Base-by-base conservation (phyloP, 495 filamentous ascomycete genomes). In the Aspergillus kassunensis region DNA sequence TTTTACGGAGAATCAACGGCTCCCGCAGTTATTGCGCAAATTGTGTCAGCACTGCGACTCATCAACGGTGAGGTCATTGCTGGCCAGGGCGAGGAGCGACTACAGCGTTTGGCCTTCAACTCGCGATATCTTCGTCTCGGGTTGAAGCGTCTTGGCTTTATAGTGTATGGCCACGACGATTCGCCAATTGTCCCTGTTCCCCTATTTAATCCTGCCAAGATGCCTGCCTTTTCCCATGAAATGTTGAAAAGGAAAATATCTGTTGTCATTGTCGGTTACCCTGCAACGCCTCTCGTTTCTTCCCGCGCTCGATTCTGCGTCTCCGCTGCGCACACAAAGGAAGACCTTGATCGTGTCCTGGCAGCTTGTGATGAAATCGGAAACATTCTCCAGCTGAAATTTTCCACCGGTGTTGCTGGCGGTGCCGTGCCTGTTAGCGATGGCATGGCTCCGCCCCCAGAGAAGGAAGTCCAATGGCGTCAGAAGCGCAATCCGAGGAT, bases 211-310 rank as follows among this genome's bases (percentile, higher is more conserved):
- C 95, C 93, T 9, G 93, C 87, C 49, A 98, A 98, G 71, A 95
- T 98, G 75, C 88, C 93, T 7, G 93, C 93, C 27, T 98, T 98
- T 70, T 95, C 90, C 29, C 93, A 95, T 66, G 92, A 97, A 69
- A 97, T 98, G 93, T 80, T 97, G 27, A 86, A 85, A 61, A 89
- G 93, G 56, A 97, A 96, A 71, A 97, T 98, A 54, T 92, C 92
- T n/a, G 90, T 97, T 39, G 93, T 98, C 39, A 87, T 98, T 31
- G 93, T 98, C 53, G 95, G 93, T 40, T 98, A 98, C 62, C 93
- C 93, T 1, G 93, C 93, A 15, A 98, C 93, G n/a, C 93, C 93
- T 4, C 79, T 98, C 46, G 90, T 97, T 51, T 91, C 87, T 41
- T 97, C 95, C 6, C 84, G 93, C 31, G 93, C 91, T 35, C 84